Evolutionary conservation across 2,329 filamentous ascomycete genomes (phyloP), one percentile per base, ranked within the genome.

Genomic region (Botryotinia narcissicola): DNA sequence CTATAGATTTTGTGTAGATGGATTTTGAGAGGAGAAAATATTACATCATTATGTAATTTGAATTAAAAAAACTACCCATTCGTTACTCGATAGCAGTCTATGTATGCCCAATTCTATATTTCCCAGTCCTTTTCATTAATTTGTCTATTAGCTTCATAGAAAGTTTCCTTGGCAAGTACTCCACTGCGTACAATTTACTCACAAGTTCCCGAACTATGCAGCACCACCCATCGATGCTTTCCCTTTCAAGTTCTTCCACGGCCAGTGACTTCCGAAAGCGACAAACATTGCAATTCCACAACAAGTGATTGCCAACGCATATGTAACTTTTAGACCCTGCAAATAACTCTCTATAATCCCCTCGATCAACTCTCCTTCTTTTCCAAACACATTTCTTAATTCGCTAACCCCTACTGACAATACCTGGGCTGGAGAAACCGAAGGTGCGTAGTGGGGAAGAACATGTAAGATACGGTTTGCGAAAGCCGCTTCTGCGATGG

Each of bases 271-370:
- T 40, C 75, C 78, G 7, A 83, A 73, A 25, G 79, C 79, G 29
- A 84, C 72, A 5, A 84, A 48, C 7, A 83, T 80, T 0, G 84
- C 81, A 40, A 85, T 70, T 4, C 84, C 84, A 2, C 82, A 84
- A 44, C 84, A 86, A 7, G 90, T 79, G 32, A 86, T 84, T 22
- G 85, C 85, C 75, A 91, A 84, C 16, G 89, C 91, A 57, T 90
- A 87, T 7, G 86, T 84, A 12, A 91, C 89, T 78, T 91, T 89
- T 77, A 91, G 87, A 0, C 88, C 88, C 71, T 87, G 82, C 77
- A 87, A 92, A 82, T 93, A 93, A 0, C 88, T 89, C 0, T 81
- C 76, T 40, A 92, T 83, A 59, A 93, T 89, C 0, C 84, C 83
- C 0, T 82, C 78, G 3, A 91, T 82, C 73, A 84, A 84, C n/a